phyloP scores from a whole-genome alignment of 2,329 filamentous ascomycete species.

The Fusarium sp. region DNA sequence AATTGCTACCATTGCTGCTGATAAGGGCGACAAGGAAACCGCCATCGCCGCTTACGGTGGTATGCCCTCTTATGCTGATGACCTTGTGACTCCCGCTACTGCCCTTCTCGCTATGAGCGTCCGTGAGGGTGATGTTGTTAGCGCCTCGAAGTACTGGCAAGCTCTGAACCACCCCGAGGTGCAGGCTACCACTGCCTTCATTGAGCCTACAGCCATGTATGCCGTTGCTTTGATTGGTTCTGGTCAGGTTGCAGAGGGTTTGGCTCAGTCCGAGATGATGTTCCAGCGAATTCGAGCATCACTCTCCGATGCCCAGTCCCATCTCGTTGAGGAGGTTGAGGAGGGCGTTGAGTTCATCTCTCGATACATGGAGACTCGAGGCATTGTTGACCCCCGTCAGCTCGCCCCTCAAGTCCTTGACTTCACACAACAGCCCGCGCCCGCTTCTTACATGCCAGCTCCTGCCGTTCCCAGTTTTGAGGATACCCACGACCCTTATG shows the following conservation, averaged over 20 bases:
- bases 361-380: conserved; percentile 67
- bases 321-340: conserved; percentile 82
- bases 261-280: conserved; percentile 84
- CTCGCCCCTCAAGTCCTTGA: conserved; percentile 59
- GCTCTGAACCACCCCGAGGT: conserved; percentile 73
- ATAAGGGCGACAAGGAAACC: conserved; percentile 75
- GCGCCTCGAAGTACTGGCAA: conserved; percentile 84
- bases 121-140: conserved; percentile 80
- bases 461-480: conserved; percentile 72
- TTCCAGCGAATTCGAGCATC: conserved; percentile 82
- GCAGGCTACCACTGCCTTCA: conserved; percentile 71
- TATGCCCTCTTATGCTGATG: conserved; percentile 63
- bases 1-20: conserved; percentile 82
- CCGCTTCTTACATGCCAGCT: conserved; percentile 64
- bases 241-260: conserved; percentile 83
- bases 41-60: conserved; percentile 74
- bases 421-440: conserved; percentile 57
- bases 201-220: conserved; percentile 93
- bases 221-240: conserved; percentile 87
- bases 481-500: conserved; percentile 91
- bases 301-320: conserved; percentile 60
- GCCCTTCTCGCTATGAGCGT: conserved; percentile 89
- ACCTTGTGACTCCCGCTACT: conserved; percentile 71
- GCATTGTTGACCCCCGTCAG: conserved; percentile 66
- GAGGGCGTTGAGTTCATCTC: conserved; percentile 80